Percentiles rank a stretch among this genome's conserved stretches.
Evolutionary conservation across 2,329 filamentous ascomycete species (phyloP).

Genomic region (Xylariaceae sp.): DNA sequence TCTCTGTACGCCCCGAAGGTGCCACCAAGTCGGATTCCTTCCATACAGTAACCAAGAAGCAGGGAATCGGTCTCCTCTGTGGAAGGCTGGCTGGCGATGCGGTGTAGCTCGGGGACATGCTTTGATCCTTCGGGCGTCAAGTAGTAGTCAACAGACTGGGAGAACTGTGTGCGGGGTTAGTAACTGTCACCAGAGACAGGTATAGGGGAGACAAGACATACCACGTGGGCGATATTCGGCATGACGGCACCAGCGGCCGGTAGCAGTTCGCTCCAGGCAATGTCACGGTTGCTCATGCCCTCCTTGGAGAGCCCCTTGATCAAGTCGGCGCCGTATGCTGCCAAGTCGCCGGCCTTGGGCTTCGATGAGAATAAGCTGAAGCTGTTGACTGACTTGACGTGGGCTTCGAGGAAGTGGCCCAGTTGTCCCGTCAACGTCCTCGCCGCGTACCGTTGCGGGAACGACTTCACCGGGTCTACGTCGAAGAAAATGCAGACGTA

Average conservation of each 20-base stretch:
- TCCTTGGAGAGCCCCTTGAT: slow-evolving; percentile 59
- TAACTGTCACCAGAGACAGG: not conserved
- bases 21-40: slow-evolving; percentile 63
- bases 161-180: slow-evolving; percentile 47
- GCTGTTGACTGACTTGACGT: slow-evolving; percentile 14
- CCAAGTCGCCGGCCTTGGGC: slow-evolving; percentile 48
- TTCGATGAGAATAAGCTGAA: slow-evolving; percentile 38
- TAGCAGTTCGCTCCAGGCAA: slow-evolving; percentile 65
- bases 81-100: slow-evolving; percentile 50
- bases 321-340: slow-evolving; percentile 59
- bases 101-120: slow-evolving; percentile 56
- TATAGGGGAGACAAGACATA: slow-evolving; percentile 32
- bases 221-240: slow-evolving; percentile 63
- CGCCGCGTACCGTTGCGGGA: slow-evolving; percentile 47
- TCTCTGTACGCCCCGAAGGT: slow-evolving; percentile 57
- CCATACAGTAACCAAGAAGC: slow-evolving; percentile 64
- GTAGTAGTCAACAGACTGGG: slow-evolving; percentile 68
- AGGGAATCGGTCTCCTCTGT: slow-evolving; percentile 54
- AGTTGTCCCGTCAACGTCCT: slow-evolving; percentile 46
- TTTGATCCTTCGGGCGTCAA: slow-evolving; percentile 50
- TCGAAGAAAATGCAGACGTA: slow-evolving; percentile 54
- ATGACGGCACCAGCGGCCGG: slow-evolving; percentile 62
- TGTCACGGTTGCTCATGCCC: slow-evolving; percentile 57
- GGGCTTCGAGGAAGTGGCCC: slow-evolving; percentile 40
- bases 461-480: slow-evolving; percentile 51